Evolutionary conservation across 2,329 filamentous ascomycete genomes (phyloP).

Genomic region (Aspergillus aculeatinus): DNA sequence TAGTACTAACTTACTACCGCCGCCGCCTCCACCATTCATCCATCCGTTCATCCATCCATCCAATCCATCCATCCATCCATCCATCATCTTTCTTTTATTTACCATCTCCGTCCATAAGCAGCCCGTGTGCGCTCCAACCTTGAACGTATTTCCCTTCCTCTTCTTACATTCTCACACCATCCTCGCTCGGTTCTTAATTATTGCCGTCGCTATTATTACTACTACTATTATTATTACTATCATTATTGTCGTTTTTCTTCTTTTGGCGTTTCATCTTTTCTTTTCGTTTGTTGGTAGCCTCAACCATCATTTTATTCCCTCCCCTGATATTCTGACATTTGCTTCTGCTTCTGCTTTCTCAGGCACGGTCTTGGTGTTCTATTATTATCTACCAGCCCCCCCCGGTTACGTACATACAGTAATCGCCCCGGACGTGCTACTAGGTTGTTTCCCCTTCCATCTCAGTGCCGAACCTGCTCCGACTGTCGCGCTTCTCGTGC

Average conservation of each 20-base stretch:
- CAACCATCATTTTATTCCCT: background rate
- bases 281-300: background rate
- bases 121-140: background rate
- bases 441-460: constrained; percentile 1
- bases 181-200: background rate
- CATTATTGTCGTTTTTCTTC: background rate
- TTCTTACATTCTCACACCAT: background rate
- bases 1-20: constrained; percentile 7
- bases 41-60: no score
- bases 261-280: background rate
- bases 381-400: constrained; percentile 5
- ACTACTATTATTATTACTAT: background rate
- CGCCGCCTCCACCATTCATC: constrained; percentile 1
- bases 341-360: background rate
- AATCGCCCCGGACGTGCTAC: constrained; percentile 1
- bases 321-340: background rate
- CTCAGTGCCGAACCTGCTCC: background rate
- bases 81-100: constrained; percentile 8
- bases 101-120: constrained; percentile 1
- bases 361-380: background rate
- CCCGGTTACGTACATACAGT: background rate
- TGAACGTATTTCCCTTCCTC: background rate
- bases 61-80: background rate
- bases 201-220: background rate
- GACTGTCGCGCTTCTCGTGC: background rate